Evolutionary conservation across 345 rosid genomes (phyloP).

Genomic region (Ceriops tagal): DNA sequence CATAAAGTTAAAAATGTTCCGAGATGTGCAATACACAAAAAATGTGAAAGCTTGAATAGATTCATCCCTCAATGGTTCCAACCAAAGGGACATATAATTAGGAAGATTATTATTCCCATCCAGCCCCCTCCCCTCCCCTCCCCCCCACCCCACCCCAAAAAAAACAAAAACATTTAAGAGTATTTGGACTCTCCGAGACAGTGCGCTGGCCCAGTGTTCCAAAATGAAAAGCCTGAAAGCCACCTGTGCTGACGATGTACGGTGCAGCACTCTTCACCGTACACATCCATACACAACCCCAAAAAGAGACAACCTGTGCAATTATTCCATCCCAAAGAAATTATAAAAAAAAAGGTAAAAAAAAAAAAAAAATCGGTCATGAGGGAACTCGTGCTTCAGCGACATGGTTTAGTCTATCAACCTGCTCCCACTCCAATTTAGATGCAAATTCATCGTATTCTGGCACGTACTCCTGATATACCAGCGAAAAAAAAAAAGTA

Average conservation of each 20-base stretch:
- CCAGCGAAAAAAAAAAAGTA: too few relatives aligned
- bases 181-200: background rate
- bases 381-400: constrained; percentile 59
- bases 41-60: background rate
- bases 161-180: background rate
- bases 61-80: constrained; percentile 7
- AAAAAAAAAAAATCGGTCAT: background rate
- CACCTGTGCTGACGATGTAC: background rate
- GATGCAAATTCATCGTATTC: constrained; percentile 72
- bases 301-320: too few relatives aligned
- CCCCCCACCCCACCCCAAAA: too few relatives aligned
- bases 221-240: constrained; percentile 2
- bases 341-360: too few relatives aligned
- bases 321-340: too few relatives aligned
- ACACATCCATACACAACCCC: background rate
- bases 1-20: too few relatives aligned
- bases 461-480: constrained; percentile 63
- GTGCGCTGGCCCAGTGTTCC: background rate
- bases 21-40: too few relatives aligned
- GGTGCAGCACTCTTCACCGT: constrained; percentile 10
- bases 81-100: background rate
- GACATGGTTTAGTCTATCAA: constrained; percentile 54
- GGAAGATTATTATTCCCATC: too few relatives aligned
- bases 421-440: constrained; percentile 83
- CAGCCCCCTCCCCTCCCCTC: too few relatives aligned